Percentiles rank a stretch among this genome's conserved stretches.
These are phyloP conservation scores for Aspergillus texensis DNA, from an alignment of 2,329 filamentous ascomycete species.

Conservation along the genomic window DNA sequence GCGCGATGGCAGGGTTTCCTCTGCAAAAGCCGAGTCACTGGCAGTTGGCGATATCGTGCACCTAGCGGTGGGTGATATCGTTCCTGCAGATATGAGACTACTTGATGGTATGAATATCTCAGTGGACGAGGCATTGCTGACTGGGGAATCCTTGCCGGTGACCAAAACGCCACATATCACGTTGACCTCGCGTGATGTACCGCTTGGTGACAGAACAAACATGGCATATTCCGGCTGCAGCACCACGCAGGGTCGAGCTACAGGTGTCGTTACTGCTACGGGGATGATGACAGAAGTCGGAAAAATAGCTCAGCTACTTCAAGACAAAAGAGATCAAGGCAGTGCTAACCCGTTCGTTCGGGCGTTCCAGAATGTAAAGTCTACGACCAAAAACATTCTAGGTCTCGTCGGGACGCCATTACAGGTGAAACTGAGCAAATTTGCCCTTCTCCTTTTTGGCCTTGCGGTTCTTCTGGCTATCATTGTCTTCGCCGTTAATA, in stretches of 20 bases:
- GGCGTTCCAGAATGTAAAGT: slow-evolving; percentile 45
- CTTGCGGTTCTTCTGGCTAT: slow-evolving; percentile 66
- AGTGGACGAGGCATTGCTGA: slow-evolving; percentile 68
- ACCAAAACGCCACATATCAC: slow-evolving; percentile 50
- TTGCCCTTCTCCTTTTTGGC: slow-evolving; percentile 78
- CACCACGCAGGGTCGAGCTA: slow-evolving; percentile 62
- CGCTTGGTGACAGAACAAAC: slow-evolving; percentile 61
- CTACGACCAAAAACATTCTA: slow-evolving; percentile 53
- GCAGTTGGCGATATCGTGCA: slow-evolving; percentile 62
- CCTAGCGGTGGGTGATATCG: slow-evolving; percentile 58
- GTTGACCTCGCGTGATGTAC: slow-evolving; percentile 27
- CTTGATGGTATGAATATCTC: slow-evolving; percentile 69
- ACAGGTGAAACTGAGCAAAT: slow-evolving; percentile 81
- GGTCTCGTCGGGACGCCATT: slow-evolving; percentile 72
- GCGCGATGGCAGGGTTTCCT: slow-evolving; percentile 56
- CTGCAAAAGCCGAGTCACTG: slow-evolving; percentile 58
- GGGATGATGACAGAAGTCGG: slow-evolving; percentile 66
- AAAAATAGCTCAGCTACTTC: slow-evolving; percentile 60
- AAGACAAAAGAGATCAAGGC: slow-evolving; percentile 47
- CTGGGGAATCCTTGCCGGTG: slow-evolving; percentile 64
- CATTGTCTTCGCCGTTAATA: slow-evolving; percentile 63
- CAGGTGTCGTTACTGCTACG: slow-evolving; percentile 61
- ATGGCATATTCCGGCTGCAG: slow-evolving; percentile 64
- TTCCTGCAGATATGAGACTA: slow-evolving; percentile 60
- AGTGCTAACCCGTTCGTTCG: slow-evolving; percentile 26